Evolutionary conservation across 164 flowering plant species (phyloP).

Genomic region (Echeveria elegans): DNA sequence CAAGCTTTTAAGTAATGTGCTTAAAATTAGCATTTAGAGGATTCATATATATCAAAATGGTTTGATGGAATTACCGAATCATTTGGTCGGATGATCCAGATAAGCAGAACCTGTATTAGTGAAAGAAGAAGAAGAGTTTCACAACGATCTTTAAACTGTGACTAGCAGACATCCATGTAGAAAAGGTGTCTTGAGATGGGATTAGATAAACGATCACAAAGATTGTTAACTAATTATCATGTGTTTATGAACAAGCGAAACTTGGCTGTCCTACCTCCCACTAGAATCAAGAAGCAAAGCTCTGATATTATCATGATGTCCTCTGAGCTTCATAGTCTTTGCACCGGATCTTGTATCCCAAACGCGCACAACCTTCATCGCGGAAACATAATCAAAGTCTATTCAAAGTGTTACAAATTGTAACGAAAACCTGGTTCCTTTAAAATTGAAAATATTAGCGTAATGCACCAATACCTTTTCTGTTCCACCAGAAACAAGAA

Average conservation of each 20-base stretch:
- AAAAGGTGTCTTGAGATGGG: not conserved
- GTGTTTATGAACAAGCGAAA: not conserved
- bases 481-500: conserved; percentile 98
- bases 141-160: not conserved
- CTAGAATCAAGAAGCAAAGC: conserved; percentile 82
- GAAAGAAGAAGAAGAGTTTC: conserved; percentile 4
- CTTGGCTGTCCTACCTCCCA: conserved; percentile 60
- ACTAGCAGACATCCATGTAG: not conserved
- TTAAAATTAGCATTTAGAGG: not conserved
- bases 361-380: conserved; percentile 74
- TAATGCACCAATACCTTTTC: conserved; percentile 57
- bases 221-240: not conserved
- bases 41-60: not conserved
- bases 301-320: conserved; percentile 92
- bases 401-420: not conserved
- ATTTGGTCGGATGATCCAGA: conserved; percentile 98
- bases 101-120: conserved; percentile 65
- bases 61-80: conserved; percentile 55
- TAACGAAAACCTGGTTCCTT: not conserved
- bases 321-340: conserved; percentile 87
- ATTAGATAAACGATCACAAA: not conserved
- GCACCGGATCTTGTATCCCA: conserved; percentile 98
- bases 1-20: not conserved
- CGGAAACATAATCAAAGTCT: not conserved
- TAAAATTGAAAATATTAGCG: not conserved